Percentiles rank a stretch among this genome's conserved stretches.
Conservation (phyloP, 495 filamentous ascomycete genomes). For the Copromyces sp. region DNA sequence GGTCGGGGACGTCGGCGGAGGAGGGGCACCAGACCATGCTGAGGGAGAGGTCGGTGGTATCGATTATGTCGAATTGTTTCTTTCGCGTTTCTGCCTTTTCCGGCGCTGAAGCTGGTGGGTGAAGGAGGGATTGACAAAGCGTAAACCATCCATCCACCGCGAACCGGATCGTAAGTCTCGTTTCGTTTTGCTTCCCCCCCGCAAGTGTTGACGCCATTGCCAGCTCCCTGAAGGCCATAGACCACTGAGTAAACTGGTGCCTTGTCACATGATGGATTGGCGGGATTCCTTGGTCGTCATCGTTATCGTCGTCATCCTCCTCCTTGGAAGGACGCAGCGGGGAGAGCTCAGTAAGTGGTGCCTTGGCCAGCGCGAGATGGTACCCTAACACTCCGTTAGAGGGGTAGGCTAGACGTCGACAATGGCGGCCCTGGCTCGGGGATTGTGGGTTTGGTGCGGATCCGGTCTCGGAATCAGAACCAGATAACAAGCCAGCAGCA, state of each 20-base stretch:
- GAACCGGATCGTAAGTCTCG: conserved; percentile 31
- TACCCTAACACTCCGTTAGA: conserved; percentile 37
- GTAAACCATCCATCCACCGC: conserved; percentile 34
- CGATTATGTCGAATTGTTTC: conserved; percentile 44
- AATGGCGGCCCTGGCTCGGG: neutral
- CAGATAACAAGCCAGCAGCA: conserved; percentile 3
- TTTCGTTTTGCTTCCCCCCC: no score
- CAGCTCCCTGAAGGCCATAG: conserved; percentile 17
- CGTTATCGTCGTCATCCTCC: neutral
- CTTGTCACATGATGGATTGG: conserved; percentile 12
- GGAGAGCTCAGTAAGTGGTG: conserved; percentile 8
- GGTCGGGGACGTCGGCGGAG: conserved; percentile 19
- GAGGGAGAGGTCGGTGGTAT: conserved; percentile 41
- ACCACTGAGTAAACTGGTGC: conserved; percentile 26
- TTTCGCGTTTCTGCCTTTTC: conserved; percentile 3
- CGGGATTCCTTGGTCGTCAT: neutral
- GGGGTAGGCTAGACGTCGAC: conserved; percentile 27
- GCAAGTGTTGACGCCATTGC: neutral
- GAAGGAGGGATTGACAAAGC: conserved; percentile 37
- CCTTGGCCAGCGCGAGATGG: conserved; percentile 28
- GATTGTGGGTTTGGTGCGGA: neutral
- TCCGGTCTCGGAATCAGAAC: neutral
- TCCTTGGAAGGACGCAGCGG: conserved; percentile 1
- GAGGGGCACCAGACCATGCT: neutral
- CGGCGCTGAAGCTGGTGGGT: conserved; percentile 3